Evolutionary conservation across 2,329 filamentous ascomycete genomes (phyloP), one percentile per base, ranked within the genome.

Genomic region (Verticillium albo-atrum): DNA sequence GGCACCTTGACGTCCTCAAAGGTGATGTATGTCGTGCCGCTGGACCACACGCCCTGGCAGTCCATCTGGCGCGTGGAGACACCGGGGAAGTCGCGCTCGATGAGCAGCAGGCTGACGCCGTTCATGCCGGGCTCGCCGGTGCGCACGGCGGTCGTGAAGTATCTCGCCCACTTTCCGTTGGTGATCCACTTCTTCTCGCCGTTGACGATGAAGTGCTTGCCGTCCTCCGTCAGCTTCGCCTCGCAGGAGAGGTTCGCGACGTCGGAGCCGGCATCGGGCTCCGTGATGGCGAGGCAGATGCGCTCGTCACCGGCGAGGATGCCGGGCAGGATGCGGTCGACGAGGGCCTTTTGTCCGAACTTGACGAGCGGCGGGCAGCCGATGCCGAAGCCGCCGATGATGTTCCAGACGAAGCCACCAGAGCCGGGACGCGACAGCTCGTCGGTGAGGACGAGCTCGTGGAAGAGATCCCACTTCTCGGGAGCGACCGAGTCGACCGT

Each of bases 181-280:
- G 94, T 98, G 76, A 98, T 98, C 94, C 95, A 98, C 80, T 99
- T 99, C 89, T 99, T 98, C 86, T 97, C 94, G 58, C 95, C 95
- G 71, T 98, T 99, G 77, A 99, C 95, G 67, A 98, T 98, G 78
- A 96, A 99, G 79, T 98, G 92, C 82, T 98, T 98, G 71, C 95
- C 95, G 69, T 99, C 95, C 68, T 95, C 90, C 64, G 85, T 91
- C 60, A 98, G 84, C 82, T 97, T 97, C 27, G 95, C 95, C 81
- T 98, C 93, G 75, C 94, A 98, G 15, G 89, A 95, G 66, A 99
- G 74, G 77, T 97, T 98, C 61, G 95, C 95, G 10, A 99, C 95
- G 72, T 99, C 95, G 65, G 88, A 92, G 52, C 95, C 95, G 14
- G 93, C 95, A 77, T 98, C 94, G 62, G 90, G 95, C 78, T 99